Conservation (phyloP, 2,329 filamentous ascomycete species). For the Achaetomium macrosporum region DNA sequence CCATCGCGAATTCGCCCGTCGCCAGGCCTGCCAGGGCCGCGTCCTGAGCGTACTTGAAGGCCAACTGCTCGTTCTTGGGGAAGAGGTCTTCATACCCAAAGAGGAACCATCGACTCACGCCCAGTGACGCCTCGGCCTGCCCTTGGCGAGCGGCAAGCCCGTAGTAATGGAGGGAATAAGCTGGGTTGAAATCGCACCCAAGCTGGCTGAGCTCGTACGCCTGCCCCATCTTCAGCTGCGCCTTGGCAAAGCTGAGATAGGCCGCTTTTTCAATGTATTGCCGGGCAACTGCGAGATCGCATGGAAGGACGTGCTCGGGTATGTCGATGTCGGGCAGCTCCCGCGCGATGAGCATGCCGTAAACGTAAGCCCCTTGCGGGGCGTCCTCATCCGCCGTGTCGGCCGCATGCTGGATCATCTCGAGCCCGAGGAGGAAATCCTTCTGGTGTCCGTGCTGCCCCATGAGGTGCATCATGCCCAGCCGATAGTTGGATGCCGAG, state of each 20-base stretch:
- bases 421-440: slow-evolving; percentile 70
- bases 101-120: slow-evolving; percentile 97
- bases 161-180: slow-evolving; percentile 91
- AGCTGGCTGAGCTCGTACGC: slow-evolving; percentile 92
- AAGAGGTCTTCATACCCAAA: slow-evolving; percentile 92
- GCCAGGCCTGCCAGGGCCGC: slow-evolving; percentile 76
- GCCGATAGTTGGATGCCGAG: slow-evolving; percentile 76
- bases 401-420: slow-evolving; percentile 77
- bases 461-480: slow-evolving; percentile 96
- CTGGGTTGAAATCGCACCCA: slow-evolving; percentile 90
- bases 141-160: slow-evolving; percentile 87
- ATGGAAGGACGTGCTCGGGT: slow-evolving; percentile 62
- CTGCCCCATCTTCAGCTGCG: slow-evolving; percentile 94
- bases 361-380: slow-evolving; percentile 90
- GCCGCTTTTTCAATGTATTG: slow-evolving; percentile 95
- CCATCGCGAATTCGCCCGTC: slow-evolving; percentile 92
- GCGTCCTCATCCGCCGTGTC: slow-evolving; percentile 91
- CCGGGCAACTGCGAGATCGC: slow-evolving; percentile 66
- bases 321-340: slow-evolving; percentile 88
- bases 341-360: slow-evolving; percentile 86
- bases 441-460: slow-evolving; percentile 88
- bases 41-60: slow-evolving; percentile 83
- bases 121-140: slow-evolving; percentile 87
- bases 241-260: slow-evolving; percentile 91
- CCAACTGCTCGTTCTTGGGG: slow-evolving; percentile 90